Evolutionary conservation across 805 yeast genomes (phyloP), one percentile per base, ranked within the genome.

Genomic region (Metschnikowia aberdeeniae): DNA sequence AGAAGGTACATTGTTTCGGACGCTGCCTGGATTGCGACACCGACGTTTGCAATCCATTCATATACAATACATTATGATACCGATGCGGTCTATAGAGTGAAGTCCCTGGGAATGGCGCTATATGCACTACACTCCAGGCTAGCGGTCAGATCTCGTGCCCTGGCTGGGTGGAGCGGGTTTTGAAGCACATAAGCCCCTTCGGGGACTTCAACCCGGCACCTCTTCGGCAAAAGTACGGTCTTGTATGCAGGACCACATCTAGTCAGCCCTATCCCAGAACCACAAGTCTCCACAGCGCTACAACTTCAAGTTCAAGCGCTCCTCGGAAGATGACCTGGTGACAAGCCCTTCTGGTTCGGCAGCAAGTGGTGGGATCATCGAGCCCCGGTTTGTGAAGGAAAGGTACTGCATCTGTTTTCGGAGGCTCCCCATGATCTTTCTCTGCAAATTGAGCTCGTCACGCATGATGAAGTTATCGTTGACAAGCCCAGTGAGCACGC

Each of bases 391-490:
- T 17, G 71, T 68, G 46, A 75, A 66, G 42, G 75, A 46, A 50
- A 77, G 60, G 49, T 72, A 77, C 49, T 76, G 81, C 29, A 77
- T 58, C 51, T 77, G 82, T 48, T 77, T 78, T 30, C 81, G 56
- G 14, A 77, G 51, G 42, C 76, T 72, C 49, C 68, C 71, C 36
- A 77, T 58, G 29, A 70, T 60, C 43, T 72, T 56, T 41, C 78
- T 54, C 47, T 76, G 81, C 41, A 64, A 57, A 46, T 66, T 73
- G 50, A 77, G 48, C 44, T 77, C 81, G 33, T 77, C 81, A 44
- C 69, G 65, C 59, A 76, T 60, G 47, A 67, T 58, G 43, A 64
- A 64, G 36, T 60, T 67, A 35, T 69, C 75, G 44, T 59, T 68
- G 20, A 67, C 62, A 39, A 70, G 52, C 29, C 59, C 62, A 40